Evolutionary conservation across 805 yeast species (phyloP).

Genomic region (Kurtzmaniella cleridarum): DNA sequence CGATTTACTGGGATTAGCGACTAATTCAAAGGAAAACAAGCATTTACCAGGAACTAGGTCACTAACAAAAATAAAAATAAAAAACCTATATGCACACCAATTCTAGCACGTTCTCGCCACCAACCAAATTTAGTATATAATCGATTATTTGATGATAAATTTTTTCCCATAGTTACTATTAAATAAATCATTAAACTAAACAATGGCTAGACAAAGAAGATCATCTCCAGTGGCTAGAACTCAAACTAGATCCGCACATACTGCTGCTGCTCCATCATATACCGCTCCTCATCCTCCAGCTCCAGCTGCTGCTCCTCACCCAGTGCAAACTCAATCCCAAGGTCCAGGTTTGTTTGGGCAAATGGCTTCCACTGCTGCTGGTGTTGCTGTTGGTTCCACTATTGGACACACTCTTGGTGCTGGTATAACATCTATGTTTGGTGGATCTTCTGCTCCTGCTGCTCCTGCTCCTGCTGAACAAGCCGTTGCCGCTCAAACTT

Average conservation of each 20-base stretch:
- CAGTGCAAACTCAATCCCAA: conserved; percentile 40
- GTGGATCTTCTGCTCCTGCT: conserved; percentile 61
- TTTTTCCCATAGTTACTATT: no score
- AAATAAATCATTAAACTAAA: conserved; percentile 2
- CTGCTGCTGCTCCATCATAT: conserved; percentile 58
- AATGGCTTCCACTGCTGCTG: conserved; percentile 99
- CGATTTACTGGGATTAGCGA: no score
- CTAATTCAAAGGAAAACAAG: no score
- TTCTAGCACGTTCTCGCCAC: no score
- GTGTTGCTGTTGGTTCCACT: conserved; percentile 98
- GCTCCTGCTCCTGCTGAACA: conserved; percentile 48
- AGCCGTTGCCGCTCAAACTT: conserved; percentile 34
- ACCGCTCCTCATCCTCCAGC: conserved; percentile 30
- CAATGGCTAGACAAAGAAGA: conserved; percentile 51
- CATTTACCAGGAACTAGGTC: no score
- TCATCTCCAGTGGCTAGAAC: conserved; percentile 43
- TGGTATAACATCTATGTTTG: conserved; percentile 84
- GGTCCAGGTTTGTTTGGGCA: conserved; percentile 89
- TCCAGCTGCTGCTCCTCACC: conserved; percentile 34
- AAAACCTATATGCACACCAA: no score
- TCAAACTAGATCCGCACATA: conserved; percentile 67
- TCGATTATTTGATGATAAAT: no score
- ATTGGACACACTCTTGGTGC: conserved; percentile 97
- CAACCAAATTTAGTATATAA: no score
- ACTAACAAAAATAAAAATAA: no score